phyloP scores from a whole-genome alignment of 1,284 basidiomycete genomes.

The Cutaneotrichosporon cavernicola region DNA sequence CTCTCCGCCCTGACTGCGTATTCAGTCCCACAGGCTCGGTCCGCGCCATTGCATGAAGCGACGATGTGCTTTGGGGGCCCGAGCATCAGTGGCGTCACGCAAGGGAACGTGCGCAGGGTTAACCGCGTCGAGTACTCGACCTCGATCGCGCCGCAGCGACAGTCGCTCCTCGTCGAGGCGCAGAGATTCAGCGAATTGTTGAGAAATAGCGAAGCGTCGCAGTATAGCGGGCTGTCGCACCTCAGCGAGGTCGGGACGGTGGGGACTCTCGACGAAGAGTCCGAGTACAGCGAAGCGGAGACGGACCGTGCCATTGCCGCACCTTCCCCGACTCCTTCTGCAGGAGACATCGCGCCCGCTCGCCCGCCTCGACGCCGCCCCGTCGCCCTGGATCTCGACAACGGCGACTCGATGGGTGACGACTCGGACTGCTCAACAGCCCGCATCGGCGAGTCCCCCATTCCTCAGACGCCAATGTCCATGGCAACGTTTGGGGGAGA shows the following conservation, averaged over 20 bases:
- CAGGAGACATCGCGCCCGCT: neutral
- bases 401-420: slow-evolving; percentile 2
- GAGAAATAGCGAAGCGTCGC: neutral
- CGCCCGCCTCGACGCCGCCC: slow-evolving; percentile 12
- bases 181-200: slow-evolving; percentile 12
- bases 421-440: slow-evolving; percentile 1
- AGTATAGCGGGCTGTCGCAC: neutral
- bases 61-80: neutral
- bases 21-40: neutral
- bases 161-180: slow-evolving; percentile 13
- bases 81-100: neutral
- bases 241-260: slow-evolving; percentile 7
- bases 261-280: slow-evolving; percentile 4
- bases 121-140: slow-evolving; percentile 8
- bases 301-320: slow-evolving; percentile 2
- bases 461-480: slow-evolving; percentile 6
- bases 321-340: neutral
- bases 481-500: slow-evolving; percentile 18
- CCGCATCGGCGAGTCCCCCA: slow-evolving; percentile 1
- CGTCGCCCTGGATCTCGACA: slow-evolving; percentile 3
- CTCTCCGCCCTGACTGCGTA: neutral
- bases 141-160: slow-evolving; percentile 10
- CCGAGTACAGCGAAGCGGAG: neutral
- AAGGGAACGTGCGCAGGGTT: slow-evolving; percentile 6
- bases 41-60: neutral